Evolutionary conservation across 352 stramenopile genomes (phyloP).

Genomic region (Pythium scleroteichum): DNA sequence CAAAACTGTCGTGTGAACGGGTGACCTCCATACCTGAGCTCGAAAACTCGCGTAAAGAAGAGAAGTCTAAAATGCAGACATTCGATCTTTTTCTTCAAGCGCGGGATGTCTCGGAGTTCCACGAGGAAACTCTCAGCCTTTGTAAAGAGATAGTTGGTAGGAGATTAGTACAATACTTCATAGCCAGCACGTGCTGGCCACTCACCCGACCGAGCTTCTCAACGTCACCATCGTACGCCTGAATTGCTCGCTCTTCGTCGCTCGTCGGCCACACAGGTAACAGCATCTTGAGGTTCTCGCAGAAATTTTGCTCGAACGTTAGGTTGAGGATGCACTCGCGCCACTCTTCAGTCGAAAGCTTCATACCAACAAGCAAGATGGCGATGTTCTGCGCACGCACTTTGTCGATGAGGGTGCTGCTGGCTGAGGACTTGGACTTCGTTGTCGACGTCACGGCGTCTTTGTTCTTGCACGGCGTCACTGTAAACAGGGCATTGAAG

Average conservation of each 20-base stretch:
- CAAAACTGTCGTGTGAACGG: no score
- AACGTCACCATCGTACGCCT: neutral
- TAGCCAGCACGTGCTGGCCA: neutral
- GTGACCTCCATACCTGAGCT: conserved; percentile 2
- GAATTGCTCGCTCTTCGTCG: conserved; percentile 9
- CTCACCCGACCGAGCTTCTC: conserved; percentile 3
- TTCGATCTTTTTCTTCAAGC: conserved; percentile 14
- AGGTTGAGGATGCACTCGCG: conserved; percentile 14
- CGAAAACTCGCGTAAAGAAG: conserved; percentile 11
- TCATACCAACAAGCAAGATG: conserved; percentile 14
- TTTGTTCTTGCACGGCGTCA: neutral
- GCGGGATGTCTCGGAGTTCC: conserved; percentile 14
- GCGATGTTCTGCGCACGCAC: conserved; percentile 14
- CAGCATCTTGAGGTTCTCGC: conserved; percentile 15
- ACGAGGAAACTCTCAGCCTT: conserved; percentile 14
- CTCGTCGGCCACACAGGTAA: conserved; percentile 6
- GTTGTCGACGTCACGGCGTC: neutral
- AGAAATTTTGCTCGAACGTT: neutral
- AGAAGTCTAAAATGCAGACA: conserved; percentile 4
- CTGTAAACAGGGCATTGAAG: conserved; percentile 4
- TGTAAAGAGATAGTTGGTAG: no score
- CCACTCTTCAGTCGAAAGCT: conserved; percentile 15
- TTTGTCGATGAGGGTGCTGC: conserved; percentile 9
- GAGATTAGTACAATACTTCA: no score
- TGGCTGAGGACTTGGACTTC: neutral